These are phyloP conservation scores for Podaxis sp. DNA, from an alignment of 768 basidiomycete species.

Conservation along the genomic window DNA sequence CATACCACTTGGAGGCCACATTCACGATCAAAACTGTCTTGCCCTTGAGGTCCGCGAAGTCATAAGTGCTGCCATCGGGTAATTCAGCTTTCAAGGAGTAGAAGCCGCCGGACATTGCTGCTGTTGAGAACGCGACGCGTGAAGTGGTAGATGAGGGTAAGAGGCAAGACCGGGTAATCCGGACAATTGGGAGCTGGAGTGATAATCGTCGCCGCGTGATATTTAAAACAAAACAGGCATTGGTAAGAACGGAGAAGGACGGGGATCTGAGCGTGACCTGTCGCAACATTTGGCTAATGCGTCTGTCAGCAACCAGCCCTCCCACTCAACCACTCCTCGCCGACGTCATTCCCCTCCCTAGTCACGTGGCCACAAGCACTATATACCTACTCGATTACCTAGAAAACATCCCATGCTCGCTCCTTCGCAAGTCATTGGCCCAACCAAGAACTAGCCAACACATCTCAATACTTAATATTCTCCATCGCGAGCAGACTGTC, in stretches of 20 bases:
- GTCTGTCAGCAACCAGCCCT: neutral
- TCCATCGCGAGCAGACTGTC: conserved; percentile 34
- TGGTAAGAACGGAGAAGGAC: conserved; percentile 28
- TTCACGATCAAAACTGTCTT: conserved; percentile 80
- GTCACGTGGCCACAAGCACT: neutral
- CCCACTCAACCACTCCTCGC: neutral
- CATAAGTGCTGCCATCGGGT: conserved; percentile 49
- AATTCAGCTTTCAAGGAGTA: conserved; percentile 66
- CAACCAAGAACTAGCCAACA: neutral
- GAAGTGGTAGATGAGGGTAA: neutral
- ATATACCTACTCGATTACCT: too few relatives aligned
- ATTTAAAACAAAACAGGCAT: conserved; percentile 18
- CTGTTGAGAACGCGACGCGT: neutral
- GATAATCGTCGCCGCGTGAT: conserved; percentile 1
- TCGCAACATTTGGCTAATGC: neutral
- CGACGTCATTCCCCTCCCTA: neutral
- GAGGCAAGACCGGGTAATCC: neutral
- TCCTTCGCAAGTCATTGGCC: neutral
- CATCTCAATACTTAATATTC: conserved; percentile 14
- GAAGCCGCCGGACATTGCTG: conserved; percentile 35
- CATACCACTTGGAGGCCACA: conserved; percentile 70
- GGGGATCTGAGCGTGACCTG: conserved; percentile 20
- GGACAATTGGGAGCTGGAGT: neutral
- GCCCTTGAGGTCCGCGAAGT: conserved; percentile 68
- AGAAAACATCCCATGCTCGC: neutral